These are phyloP conservation scores for Cicer cuneatum DNA, from an alignment of 306 rosid species.

Conservation along the genomic window DNA sequence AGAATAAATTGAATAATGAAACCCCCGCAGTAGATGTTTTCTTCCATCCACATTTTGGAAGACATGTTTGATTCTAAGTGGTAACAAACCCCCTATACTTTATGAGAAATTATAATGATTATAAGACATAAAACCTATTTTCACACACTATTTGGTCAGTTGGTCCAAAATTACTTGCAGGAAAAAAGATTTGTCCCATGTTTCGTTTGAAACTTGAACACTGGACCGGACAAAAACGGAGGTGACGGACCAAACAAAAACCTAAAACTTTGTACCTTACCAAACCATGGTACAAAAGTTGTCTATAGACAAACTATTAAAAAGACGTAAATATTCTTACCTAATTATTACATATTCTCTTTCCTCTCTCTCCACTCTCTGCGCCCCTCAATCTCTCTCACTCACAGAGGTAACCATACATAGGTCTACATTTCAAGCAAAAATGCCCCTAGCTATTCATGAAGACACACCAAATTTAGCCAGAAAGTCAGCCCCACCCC, in stretches of 20 bases:
- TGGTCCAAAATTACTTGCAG: background rate
- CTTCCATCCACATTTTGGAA: background rate
- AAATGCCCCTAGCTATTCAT: background rate
- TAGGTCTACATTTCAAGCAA: background rate
- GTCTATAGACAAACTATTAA: no score
- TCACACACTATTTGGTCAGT: background rate
- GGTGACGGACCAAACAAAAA: no score
- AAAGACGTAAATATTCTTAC: no score
- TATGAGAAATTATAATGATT: background rate
- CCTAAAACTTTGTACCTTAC: no score
- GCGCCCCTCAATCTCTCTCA: no score
- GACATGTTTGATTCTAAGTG: background rate
- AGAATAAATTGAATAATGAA: slow-evolving; percentile 1
- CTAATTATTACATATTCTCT: no score
- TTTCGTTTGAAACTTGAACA: no score
- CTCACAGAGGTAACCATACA: background rate
- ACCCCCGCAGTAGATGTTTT: background rate
- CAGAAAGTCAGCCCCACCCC: no score
- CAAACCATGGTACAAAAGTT: no score
- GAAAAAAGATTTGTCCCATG: no score
- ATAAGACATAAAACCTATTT: background rate
- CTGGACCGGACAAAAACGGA: no score
- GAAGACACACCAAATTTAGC: background rate
- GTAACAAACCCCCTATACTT: background rate
- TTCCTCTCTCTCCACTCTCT: no score